A percentile compares a stretch with the other conserved stretches of the same genome.
Conservation (phyloP, 202 grass and related monocot species). For the Digitaria exilis region DNA sequence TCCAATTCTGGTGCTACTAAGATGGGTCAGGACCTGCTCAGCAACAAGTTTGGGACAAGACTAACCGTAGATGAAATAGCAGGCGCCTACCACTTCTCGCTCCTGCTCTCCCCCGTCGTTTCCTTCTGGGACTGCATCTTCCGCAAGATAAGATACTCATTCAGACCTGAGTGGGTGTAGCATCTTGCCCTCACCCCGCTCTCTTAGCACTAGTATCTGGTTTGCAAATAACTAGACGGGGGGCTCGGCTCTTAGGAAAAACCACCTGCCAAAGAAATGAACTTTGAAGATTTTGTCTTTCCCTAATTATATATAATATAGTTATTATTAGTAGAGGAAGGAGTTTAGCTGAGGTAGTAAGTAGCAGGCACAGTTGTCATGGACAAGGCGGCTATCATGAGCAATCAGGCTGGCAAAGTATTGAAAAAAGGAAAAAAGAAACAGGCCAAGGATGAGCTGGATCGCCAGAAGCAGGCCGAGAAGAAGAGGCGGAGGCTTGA, state of each 20-base stretch:
- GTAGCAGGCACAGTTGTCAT: slow-evolving; percentile 42
- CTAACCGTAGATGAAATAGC: slow-evolving; percentile 59
- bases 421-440: slow-evolving; percentile 94
- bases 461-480: slow-evolving; percentile 90
- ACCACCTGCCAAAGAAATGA: slow-evolving; percentile 38
- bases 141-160: slow-evolving; percentile 95
- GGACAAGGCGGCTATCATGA: slow-evolving; percentile 48
- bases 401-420: slow-evolving; percentile 47
- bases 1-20: slow-evolving; percentile 47
- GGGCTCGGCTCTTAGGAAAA: slow-evolving; percentile 17
- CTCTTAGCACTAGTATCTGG: slow-evolving; percentile 23
- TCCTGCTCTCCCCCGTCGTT: slow-evolving; percentile 76
- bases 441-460: slow-evolving; percentile 73
- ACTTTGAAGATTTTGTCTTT: slow-evolving; percentile 47
- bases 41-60: slow-evolving; percentile 43
- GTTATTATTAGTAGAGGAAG: slow-evolving; percentile 12
- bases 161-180: slow-evolving; percentile 97
- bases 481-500: slow-evolving; percentile 89
- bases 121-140: slow-evolving; percentile 94
- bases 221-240: slow-evolving; percentile 29
- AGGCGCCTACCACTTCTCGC: slow-evolving; percentile 51
- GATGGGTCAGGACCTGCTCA: slow-evolving; percentile 53
- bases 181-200: not conserved
- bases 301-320: slow-evolving; percentile 39
- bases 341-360: slow-evolving; percentile 44